Percentiles rank a stretch among this genome's conserved stretches.
Evolutionary conservation across 371 early-diverging fungal species (phyloP).

Genomic region (Sporodiniella umbellata): DNA sequence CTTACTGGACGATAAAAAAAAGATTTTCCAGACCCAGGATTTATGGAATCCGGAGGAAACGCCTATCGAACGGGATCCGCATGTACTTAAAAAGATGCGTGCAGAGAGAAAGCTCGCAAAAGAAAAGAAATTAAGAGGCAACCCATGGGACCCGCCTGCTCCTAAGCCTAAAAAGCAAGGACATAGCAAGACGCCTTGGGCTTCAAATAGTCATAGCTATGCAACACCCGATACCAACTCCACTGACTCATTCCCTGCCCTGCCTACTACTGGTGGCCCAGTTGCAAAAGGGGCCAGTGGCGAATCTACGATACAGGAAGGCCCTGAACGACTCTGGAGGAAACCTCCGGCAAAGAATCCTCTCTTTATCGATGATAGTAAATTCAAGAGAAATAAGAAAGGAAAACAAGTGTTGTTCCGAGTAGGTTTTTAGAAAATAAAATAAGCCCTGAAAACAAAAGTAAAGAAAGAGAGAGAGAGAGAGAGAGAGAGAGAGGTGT

Average conservation of each 20-base stretch:
- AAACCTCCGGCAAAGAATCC: too few relatives aligned
- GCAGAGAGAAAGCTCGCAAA: too few relatives aligned
- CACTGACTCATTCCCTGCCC: constrained; percentile 18
- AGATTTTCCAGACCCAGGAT: too few relatives aligned
- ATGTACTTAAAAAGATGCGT: too few relatives aligned
- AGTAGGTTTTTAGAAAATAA: constrained; percentile 40
- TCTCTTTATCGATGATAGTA: too few relatives aligned
- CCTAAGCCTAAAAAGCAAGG: constrained; percentile 54
- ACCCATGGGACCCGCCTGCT: too few relatives aligned
- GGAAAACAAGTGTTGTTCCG: constrained; percentile 57
- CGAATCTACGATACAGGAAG: constrained; percentile 4
- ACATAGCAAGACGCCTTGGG: constrained; percentile 41
- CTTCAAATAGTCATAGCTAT: constrained; percentile 6
- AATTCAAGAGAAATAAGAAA: constrained; percentile 60
- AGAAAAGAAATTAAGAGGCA: too few relatives aligned
- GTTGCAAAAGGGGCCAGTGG: constrained; percentile 13
- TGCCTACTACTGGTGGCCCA: constrained; percentile 6
- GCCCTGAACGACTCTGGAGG: constrained; percentile 6
- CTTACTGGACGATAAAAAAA: too few relatives aligned
- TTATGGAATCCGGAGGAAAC: too few relatives aligned
- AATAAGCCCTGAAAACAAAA: neutral
- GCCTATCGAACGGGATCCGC: too few relatives aligned
- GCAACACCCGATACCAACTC: constrained; percentile 5
- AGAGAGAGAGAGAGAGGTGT: too few relatives aligned
- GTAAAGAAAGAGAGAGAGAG: neutral